phyloP scores from a whole-genome alignment of 495 filamentous ascomycete genomes.

The Amniculicola lignicola region DNA sequence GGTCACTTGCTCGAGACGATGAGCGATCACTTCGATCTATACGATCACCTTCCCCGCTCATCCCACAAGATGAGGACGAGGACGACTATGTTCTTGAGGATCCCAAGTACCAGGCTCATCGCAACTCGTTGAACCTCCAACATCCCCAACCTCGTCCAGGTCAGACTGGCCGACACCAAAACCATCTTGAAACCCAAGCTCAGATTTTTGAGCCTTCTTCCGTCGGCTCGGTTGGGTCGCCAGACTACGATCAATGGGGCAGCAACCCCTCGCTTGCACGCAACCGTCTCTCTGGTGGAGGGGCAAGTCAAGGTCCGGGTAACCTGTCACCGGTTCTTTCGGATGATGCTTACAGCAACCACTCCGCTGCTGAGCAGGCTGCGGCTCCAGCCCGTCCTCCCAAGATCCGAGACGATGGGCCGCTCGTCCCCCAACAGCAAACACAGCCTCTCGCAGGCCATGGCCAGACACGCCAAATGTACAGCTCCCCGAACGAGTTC shows the following conservation, averaged over 20 bases:
- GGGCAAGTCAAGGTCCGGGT: conserved; percentile 26
- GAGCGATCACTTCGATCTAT: conserved; percentile 40
- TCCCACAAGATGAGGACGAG: conserved; percentile 50
- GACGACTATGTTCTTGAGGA: conserved; percentile 65
- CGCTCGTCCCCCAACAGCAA: conserved; percentile 36
- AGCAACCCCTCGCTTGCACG: conserved; percentile 41
- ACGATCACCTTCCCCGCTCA: conserved; percentile 54
- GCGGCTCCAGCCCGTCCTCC: conserved; percentile 32
- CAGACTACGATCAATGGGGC: conserved; percentile 71
- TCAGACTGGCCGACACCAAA: conserved; percentile 76
- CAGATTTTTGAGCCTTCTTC: conserved; percentile 60
- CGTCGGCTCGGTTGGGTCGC: conserved; percentile 58
- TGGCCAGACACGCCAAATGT: conserved; percentile 30
- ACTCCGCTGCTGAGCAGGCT: conserved; percentile 29
- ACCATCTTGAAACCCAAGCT: conserved; percentile 74
- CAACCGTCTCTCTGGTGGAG: conserved; percentile 38
- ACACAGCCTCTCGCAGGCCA: conserved; percentile 31
- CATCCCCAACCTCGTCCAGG: conserved; percentile 88
- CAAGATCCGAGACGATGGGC: conserved; percentile 37
- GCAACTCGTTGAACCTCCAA: conserved; percentile 81
- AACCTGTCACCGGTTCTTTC: conserved; percentile 32
- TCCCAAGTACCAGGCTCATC: conserved; percentile 87
- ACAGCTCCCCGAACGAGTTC: conserved; percentile 30
- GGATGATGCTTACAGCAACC: conserved; percentile 27
- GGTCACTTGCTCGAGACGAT: conserved; percentile 50